Conservation (phyloP, 176 grass and related monocot genomes). For the Guadua angustifolia region DNA sequence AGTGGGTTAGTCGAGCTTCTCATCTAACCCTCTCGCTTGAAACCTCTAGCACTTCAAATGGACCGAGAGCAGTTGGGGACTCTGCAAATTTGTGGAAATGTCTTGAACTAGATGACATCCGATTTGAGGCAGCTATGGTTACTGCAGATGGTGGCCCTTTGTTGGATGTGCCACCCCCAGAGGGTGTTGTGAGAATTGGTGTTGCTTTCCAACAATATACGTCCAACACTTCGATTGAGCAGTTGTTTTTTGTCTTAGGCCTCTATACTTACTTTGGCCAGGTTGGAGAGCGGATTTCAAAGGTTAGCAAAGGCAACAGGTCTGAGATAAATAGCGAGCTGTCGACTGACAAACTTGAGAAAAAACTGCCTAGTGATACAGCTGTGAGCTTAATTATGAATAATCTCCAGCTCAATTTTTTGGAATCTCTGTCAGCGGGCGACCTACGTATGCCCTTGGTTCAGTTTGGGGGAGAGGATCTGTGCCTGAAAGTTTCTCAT, state of each 20-base stretch:
- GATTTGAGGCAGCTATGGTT: conserved; percentile 94
- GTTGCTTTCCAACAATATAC: conserved; percentile 75
- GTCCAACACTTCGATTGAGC: conserved; percentile 92
- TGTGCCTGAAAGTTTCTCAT: conserved; percentile 96
- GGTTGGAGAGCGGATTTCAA: conserved; percentile 85
- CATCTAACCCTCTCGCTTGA: conserved; percentile 88
- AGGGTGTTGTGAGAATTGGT: conserved; percentile 95
- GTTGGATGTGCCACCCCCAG: conserved; percentile 83
- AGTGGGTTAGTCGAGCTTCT: conserved; percentile 70
- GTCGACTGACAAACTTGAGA: conserved; percentile 53
- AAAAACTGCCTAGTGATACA: conserved; percentile 94
- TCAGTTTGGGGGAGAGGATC: conserved; percentile 80
- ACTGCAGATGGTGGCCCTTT: conserved; percentile 91
- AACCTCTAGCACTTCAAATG: conserved; percentile 59
- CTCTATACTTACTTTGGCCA: conserved; percentile 92
- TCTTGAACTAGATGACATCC: conserved; percentile 75
- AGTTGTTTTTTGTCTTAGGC: conserved; percentile 93
- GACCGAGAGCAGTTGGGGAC: conserved; percentile 40
- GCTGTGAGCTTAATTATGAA: conserved; percentile 83
- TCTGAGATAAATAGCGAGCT: conserved; percentile 37
- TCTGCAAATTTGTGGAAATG: conserved; percentile 83
- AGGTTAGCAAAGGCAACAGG: conserved; percentile 69
- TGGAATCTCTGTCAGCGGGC: conserved; percentile 63
- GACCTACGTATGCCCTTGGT: conserved; percentile 65
- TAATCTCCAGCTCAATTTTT: conserved; percentile 84